Conservation (phyloP, 2,329 filamentous ascomycete genomes). For the Pseudocercospora cruenta region DNA sequence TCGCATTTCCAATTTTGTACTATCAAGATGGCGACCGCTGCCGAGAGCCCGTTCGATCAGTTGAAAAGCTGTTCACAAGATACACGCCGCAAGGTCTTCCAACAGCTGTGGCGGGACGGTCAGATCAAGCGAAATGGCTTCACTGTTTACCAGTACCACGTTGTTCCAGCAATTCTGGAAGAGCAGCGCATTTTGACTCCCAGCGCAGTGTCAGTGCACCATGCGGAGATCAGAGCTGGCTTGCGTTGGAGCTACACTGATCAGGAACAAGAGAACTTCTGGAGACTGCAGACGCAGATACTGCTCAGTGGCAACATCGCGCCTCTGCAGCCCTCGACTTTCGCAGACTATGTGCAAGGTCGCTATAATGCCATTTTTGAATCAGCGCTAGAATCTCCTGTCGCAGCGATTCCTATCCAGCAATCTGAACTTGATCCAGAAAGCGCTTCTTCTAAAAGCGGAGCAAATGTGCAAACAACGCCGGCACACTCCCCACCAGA, state of each 20-base stretch:
- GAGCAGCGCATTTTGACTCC: background rate
- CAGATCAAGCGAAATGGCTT: conserved; percentile 7
- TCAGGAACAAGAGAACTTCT: conserved; percentile 8
- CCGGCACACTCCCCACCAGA: too few species aligned
- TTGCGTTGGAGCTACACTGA: conserved; percentile 10
- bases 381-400: background rate
- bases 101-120: background rate
- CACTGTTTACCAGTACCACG: conserved; percentile 13
- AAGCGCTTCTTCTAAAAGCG: too few species aligned
- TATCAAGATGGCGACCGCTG: background rate
- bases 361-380: background rate
- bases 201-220: conserved; percentile 6
- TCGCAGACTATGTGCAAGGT: background rate
- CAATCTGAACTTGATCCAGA: background rate
- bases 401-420: too few species aligned
- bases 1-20: background rate
- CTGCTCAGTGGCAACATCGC: conserved; percentile 2
- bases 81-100: background rate
- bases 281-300: background rate
- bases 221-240: conserved; percentile 8
- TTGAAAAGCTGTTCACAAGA: background rate
- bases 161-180: background rate
- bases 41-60: background rate
- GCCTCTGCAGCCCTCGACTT: conserved; percentile 6
- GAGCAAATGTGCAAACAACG: too few species aligned